phyloP scores from a whole-genome alignment of 345 rosid genomes.

The Hypericum perforatum region DNA sequence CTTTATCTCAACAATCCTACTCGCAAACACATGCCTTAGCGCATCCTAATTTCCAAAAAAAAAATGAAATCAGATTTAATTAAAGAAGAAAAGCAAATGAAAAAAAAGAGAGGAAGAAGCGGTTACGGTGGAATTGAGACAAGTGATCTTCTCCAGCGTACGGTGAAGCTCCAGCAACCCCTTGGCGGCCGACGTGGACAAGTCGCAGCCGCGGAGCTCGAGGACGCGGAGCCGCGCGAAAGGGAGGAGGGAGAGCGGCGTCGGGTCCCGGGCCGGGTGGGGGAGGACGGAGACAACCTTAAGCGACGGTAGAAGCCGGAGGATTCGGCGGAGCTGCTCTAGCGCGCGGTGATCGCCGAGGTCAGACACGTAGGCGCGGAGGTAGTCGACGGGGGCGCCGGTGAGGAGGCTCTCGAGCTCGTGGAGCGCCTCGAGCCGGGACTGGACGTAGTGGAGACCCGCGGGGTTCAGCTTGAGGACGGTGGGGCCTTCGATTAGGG shows the following conservation, averaged over 20 bases:
- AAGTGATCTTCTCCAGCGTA: conserved; percentile 81
- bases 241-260: conserved; percentile 78
- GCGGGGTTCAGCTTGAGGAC: conserved; percentile 90
- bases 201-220: conserved; percentile 89
- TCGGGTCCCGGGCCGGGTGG: conserved; percentile 72
- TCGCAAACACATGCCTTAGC: conserved; percentile 80
- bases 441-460: conserved; percentile 92
- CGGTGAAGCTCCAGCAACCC: conserved; percentile 83
- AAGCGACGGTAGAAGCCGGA: conserved; percentile 63
- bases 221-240: conserved; percentile 63
- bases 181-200: conserved; percentile 83
- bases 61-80: neutral
- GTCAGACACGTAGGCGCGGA: conserved; percentile 96
- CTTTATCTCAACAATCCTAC: conserved; percentile 84
- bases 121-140: conserved; percentile 95
- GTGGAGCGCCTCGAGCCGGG: conserved; percentile 73
- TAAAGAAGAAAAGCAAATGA: neutral
- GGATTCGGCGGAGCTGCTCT: conserved; percentile 88
- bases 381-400: conserved; percentile 92
- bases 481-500: conserved; percentile 53
- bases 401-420: conserved; percentile 80
- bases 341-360: conserved; percentile 94
- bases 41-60: conserved; percentile 50
- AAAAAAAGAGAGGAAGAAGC: neutral
- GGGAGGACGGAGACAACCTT: conserved; percentile 84